Evolutionary conservation across 2,329 filamentous ascomycete genomes (phyloP).

Genomic region (Myriosclerotinia curreyana): DNA sequence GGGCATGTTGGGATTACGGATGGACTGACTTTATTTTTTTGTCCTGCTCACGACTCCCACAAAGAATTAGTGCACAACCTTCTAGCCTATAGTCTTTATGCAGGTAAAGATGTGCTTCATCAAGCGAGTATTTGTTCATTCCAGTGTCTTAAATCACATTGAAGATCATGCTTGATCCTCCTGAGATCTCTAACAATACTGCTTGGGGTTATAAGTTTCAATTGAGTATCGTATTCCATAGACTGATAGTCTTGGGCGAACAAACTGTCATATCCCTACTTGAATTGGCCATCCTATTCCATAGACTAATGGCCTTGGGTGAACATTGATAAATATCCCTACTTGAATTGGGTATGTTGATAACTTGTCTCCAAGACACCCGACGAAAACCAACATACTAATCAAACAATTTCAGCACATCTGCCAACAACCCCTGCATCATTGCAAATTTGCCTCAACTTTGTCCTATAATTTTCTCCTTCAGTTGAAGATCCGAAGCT

Average conservation of each 20-base stretch:
- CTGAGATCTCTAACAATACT: background rate
- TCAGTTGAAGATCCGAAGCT: slow-evolving; percentile 45
- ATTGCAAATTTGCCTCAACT: slow-evolving; percentile 33
- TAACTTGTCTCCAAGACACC: slow-evolving; percentile 22
- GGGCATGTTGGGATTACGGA: background rate
- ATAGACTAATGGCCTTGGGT: background rate
- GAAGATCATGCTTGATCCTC: background rate
- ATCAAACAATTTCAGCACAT: slow-evolving; percentile 36
- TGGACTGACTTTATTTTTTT: background rate
- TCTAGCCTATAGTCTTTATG: background rate
- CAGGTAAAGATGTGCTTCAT: background rate
- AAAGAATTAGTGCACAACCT: background rate
- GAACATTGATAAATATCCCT: background rate
- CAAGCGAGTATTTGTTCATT: background rate
- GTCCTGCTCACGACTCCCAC: background rate
- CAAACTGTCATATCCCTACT: background rate
- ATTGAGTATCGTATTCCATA: background rate
- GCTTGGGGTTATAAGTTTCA: background rate
- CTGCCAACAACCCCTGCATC: slow-evolving; percentile 30
- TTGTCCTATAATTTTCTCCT: slow-evolving; percentile 32
- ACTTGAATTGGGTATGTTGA: background rate
- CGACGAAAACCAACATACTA: background rate
- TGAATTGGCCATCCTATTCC: background rate
- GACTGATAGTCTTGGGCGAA: background rate
- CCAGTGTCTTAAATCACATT: background rate